Base-by-base conservation (phyloP, 169 alveolate species). In the Plasmodium chabaudi region DNA sequence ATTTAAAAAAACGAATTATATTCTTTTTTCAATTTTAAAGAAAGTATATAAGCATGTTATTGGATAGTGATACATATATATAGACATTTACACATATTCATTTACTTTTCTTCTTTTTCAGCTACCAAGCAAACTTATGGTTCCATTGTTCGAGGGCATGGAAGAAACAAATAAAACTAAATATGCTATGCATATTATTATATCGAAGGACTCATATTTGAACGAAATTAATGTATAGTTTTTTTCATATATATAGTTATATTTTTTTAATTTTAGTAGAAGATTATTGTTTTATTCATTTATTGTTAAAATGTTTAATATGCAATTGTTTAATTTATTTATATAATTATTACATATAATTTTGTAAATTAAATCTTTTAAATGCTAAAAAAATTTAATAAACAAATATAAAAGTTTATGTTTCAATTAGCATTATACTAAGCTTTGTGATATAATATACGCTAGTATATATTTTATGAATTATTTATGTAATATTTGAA, bases 101-200 rank as follows among this genome's bases (percentile, higher is more conserved):
- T 46, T 65, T 79, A 25, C 13, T 53, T 42, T 57, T 25, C 42
- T 13, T 46, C 57, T 34, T 59, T 65, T 57, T 39, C 27, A 79
- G 89, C 89, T 79, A 65, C 89, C 61, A 79, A 79, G 23, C 89
- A 79, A 49, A 79, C 89, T 25, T 79, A 79, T 71, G 89, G 89
- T 65, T 79, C 89, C 39, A 51, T 79, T 27, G 89, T 70, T 12
- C 89, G 89, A 19, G 89, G 89, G 57, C 65, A 42, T 34, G 68
- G 68, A 65, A 55, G 10, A 5, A 67, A 42, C 39, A 79, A 51
- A 55, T 79, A 67, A 69, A 15, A 55, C 39, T 42, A 42, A 67
- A 51, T 39, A n/a, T 23, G 17, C 63, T 42, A 19, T 39, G 21
- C 63, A 17, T 21, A 7, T 44, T 56, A 21, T 63, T 63, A 9